Conservation (phyloP, 2,329 filamentous ascomycete genomes). For the Pseudocercospora cruenta region DNA sequence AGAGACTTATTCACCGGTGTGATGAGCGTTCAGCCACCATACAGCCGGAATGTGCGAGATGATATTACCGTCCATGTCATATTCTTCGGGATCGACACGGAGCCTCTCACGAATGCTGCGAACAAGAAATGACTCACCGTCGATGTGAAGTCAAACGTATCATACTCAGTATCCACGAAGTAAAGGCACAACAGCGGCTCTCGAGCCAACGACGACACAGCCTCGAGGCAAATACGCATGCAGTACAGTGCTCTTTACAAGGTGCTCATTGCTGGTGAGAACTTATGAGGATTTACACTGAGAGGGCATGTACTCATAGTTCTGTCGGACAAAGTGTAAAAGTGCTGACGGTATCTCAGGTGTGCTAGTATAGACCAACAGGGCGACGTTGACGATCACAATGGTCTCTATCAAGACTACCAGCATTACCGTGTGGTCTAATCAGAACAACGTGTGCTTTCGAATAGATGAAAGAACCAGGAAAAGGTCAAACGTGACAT, state of each 20-base stretch:
- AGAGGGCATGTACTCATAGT: background rate
- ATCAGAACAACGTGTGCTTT: background rate
- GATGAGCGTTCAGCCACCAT: conserved; percentile 41
- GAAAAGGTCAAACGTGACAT: background rate
- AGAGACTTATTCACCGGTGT: conserved; percentile 45
- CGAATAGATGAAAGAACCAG: background rate
- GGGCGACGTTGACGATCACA: background rate
- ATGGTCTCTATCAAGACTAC: background rate
- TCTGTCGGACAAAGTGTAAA: background rate
- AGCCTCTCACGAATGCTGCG: conserved; percentile 7
- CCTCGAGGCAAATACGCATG: background rate
- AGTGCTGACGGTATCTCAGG: background rate
- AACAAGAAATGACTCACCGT: conserved; percentile 11
- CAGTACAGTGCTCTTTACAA: background rate
- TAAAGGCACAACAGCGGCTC: background rate
- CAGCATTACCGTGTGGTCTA: background rate
- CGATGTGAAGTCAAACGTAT: background rate
- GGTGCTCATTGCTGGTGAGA: background rate
- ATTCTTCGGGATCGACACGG: conserved; percentile 50
- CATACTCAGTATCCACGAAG: background rate
- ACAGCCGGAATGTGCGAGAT: conserved; percentile 49
- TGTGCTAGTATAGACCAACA: background rate
- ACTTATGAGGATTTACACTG: background rate
- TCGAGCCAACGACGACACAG: background rate
- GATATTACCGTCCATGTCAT: conserved; percentile 59